Base-by-base conservation (phyloP, 2,329 filamentous ascomycete genomes). In the Penicillium italicum region DNA sequence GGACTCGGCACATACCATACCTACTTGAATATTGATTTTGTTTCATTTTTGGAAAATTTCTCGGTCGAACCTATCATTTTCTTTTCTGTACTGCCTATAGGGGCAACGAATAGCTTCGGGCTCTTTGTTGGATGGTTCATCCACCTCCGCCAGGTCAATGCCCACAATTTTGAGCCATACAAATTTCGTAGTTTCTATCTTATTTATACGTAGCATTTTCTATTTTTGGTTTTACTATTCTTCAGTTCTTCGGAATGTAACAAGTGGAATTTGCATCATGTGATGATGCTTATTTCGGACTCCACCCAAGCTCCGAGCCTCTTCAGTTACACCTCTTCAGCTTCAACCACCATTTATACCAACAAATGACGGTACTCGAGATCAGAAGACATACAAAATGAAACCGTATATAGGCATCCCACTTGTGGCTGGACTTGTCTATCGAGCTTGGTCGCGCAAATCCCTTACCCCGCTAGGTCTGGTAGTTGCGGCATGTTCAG, bases 391-490 rank as follows among this genome's bases (percentile, higher is more conserved):
- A 18, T 14, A 7, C 49, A 63, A 55, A 24, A 79, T 79, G 75
- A 76, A 77, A 57, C 71, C 75, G 11, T 62, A 73, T 51, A 70
- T 79, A 54, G 75, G 76, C 30, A 60, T 77, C 10, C 75, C 77
- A 0, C 67, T 72, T 3, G 87, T 82, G 16, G 64, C 82, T 57
- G 79, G 79, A 56, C 80, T 92, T 62, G 77, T 87, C 53, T 83
- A 84, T 65, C 82, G 89, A 57, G 87, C 89, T 33, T 84, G 84
- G 75, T 85, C 82, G 44, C 86, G 85, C 64, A 87, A 89, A 53
- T 92, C 88, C 24, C 82, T 99, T 37, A 97, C 93, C 0, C 84
- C 87, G 0, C 76, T 80, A 7, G 93, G 92, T 58, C 84, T 96
- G 64, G 64, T 87, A 36, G 82, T 84, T 12, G 93, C 93, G 4